A percentile compares a stretch with the other conserved stretches of the same genome.
Conservation (phyloP, 768 basidiomycete species). For the Leucosporidium creatinivorum region DNA sequence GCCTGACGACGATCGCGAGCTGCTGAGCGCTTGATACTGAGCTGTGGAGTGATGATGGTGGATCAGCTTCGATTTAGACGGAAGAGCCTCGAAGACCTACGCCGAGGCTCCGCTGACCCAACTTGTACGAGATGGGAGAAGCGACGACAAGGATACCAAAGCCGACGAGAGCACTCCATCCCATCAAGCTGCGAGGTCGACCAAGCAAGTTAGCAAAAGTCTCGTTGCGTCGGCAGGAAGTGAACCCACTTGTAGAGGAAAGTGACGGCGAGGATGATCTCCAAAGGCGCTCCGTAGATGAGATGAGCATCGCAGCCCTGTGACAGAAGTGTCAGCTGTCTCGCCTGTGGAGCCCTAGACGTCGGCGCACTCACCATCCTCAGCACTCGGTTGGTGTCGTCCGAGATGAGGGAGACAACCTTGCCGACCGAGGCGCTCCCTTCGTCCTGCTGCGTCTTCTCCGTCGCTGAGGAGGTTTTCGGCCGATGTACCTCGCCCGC, state of each 20-base stretch:
- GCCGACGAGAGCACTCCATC: constrained; percentile 31
- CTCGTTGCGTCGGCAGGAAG: neutral
- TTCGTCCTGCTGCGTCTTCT: constrained; percentile 25
- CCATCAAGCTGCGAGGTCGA: constrained; percentile 23
- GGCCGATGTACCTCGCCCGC: constrained; percentile 2
- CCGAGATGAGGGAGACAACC: constrained; percentile 37
- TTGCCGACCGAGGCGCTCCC: constrained; percentile 31
- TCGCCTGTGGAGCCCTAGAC: too few species aligned
- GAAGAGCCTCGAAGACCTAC: too few species aligned
- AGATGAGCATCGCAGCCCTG: constrained; percentile 26
- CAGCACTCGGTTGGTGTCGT: constrained; percentile 52
- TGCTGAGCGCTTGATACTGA: neutral
- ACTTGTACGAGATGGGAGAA: neutral
- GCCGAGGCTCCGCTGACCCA: too few species aligned
- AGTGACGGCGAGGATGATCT: constrained; percentile 15
- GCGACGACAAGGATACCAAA: constrained; percentile 15
- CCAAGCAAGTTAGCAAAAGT: neutral
- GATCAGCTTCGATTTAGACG: too few species aligned
- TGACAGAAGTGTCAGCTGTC: too few species aligned
- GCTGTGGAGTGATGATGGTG: too few species aligned
- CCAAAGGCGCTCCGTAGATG: constrained; percentile 31
- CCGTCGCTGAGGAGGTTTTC: neutral
- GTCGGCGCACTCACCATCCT: constrained; percentile 11
- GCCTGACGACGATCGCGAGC: constrained; percentile 22
- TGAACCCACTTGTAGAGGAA: constrained; percentile 27